Conservation (phyloP, 768 basidiomycete species). For the Leccinum rimulosum region DNA sequence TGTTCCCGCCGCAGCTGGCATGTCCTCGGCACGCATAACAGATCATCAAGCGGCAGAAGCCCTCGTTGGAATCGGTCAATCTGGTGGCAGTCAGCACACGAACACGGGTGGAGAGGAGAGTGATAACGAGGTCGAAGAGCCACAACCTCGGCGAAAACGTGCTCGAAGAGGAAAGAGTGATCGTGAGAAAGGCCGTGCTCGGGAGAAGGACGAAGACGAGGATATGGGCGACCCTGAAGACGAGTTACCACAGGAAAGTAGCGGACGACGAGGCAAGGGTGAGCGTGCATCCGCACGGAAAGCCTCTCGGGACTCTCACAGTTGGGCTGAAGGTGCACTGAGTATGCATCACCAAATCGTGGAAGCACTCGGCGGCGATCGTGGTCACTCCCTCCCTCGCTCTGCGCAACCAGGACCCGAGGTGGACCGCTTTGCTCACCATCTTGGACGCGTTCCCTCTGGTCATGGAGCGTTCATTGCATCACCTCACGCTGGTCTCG, state of each 20-base stretch:
- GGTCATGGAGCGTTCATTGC: conserved; percentile 36
- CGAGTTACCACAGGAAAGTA: conserved; percentile 30
- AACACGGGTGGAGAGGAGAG: conserved; percentile 41
- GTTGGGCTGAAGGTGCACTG: conserved; percentile 34
- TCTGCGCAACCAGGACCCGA: conserved; percentile 29
- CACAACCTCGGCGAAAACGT: conserved; percentile 59
- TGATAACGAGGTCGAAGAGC: conserved; percentile 39
- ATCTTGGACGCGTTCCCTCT: conserved; percentile 34
- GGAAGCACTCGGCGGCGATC: conserved; percentile 35
- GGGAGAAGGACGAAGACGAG: conserved; percentile 44
- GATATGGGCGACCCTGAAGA: conserved; percentile 46
- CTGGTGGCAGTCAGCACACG: conserved; percentile 33
- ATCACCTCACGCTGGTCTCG: conserved; percentile 48
- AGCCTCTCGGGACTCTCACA: conserved; percentile 36
- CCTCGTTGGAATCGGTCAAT: conserved; percentile 77
- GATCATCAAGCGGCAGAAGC: conserved; percentile 91
- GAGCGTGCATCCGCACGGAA: conserved; percentile 35
- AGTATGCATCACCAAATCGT: conserved; percentile 36
- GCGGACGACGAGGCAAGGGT: conserved; percentile 38
- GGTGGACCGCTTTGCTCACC: conserved; percentile 34
- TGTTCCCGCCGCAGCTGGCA: conserved; percentile 77
- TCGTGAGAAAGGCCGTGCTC: conserved; percentile 36
- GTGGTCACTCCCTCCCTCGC: conserved; percentile 33
- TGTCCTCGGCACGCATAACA: conserved; percentile 52
- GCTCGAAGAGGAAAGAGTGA: conserved; percentile 40